phyloP scores from a whole-genome alignment of 2,329 filamentous ascomycete species.

The Claviceps purpurea region DNA sequence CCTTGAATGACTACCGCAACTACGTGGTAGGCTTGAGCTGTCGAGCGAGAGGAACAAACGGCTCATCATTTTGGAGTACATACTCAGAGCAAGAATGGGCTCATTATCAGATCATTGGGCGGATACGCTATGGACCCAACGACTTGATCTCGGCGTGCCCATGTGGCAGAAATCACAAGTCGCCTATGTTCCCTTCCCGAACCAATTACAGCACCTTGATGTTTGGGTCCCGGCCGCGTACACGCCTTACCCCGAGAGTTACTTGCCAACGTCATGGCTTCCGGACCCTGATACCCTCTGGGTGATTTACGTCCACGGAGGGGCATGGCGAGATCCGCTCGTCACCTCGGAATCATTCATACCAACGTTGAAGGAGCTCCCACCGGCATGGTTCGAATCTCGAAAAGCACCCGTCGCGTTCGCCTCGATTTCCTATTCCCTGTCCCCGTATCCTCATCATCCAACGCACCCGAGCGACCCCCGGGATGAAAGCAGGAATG shows the following conservation, averaged over 20 bases:
- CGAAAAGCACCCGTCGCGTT: constrained; percentile 4
- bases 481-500: constrained; percentile 20
- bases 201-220: constrained; percentile 4
- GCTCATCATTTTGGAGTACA: too few species aligned
- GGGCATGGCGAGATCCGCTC: constrained; percentile 15
- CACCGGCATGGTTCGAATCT: constrained; percentile 1
- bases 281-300: constrained; percentile 5
- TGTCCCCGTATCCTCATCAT: constrained; percentile 6
- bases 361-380: constrained; percentile 2
- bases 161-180: constrained; percentile 7
- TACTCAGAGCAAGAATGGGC: background rate
- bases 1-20: too few species aligned
- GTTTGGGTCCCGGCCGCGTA: constrained; percentile 4
- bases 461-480: constrained; percentile 2
- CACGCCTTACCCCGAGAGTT: background rate
- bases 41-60: background rate
- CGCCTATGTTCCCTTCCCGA: constrained; percentile 1
- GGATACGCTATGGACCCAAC: background rate
- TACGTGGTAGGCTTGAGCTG: too few species aligned
- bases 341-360: constrained; percentile 7
- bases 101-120: constrained; percentile 2
- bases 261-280: constrained; percentile 3
- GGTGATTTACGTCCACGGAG: constrained; percentile 15
- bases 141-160: constrained; percentile 2
- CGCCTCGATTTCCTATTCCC: constrained; percentile 6